phyloP scores from a whole-genome alignment of 148 eudicot species.

The Oxyria digyna region DNA sequence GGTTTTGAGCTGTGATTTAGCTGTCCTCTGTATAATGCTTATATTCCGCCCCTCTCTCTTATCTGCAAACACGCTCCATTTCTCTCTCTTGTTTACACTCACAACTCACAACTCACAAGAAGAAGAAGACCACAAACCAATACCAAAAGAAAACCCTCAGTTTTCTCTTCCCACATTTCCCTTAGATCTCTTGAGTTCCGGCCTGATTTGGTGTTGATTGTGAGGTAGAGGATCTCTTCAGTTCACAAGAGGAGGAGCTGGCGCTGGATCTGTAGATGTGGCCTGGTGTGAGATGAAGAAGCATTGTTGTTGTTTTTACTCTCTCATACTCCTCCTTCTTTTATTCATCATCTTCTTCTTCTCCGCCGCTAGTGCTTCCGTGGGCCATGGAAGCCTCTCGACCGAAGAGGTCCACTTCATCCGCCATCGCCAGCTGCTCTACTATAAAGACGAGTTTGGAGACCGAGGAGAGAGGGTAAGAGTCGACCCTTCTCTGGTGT shows the following conservation, averaged over 20 bases:
- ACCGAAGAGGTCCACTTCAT: conserved; percentile 39
- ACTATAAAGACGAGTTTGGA: conserved; percentile 56
- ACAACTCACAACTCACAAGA: not conserved
- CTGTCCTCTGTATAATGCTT: conserved; percentile 38
- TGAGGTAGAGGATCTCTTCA: too few species aligned
- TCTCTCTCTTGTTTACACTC: conserved; percentile 13
- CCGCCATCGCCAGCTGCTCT: conserved; percentile 44
- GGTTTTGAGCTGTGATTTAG: conserved; percentile 94
- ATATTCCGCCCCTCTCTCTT: conserved; percentile 8
- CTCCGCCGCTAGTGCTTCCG: not conserved
- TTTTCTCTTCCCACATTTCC: conserved; percentile 17
- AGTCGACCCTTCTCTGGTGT: conserved; percentile 34
- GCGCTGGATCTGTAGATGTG: conserved; percentile 20
- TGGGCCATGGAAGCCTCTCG: conserved; percentile 23
- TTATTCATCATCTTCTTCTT: not conserved
- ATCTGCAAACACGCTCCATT: conserved; percentile 13
- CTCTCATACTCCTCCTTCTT: not conserved
- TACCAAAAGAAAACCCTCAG: conserved; percentile 7
- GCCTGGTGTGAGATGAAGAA: conserved; percentile 44
- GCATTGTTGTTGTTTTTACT: conserved; percentile 3
- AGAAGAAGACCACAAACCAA: not conserved
- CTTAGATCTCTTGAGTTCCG: conserved; percentile 15
- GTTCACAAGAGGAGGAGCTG: not conserved
- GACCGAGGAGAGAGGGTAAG: conserved; percentile 52
- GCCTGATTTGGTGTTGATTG: not conserved